These are phyloP conservation scores for Dactylellina haptotyla DNA, from an alignment of 2,329 filamentous ascomycete species.

Conservation along the genomic window DNA sequence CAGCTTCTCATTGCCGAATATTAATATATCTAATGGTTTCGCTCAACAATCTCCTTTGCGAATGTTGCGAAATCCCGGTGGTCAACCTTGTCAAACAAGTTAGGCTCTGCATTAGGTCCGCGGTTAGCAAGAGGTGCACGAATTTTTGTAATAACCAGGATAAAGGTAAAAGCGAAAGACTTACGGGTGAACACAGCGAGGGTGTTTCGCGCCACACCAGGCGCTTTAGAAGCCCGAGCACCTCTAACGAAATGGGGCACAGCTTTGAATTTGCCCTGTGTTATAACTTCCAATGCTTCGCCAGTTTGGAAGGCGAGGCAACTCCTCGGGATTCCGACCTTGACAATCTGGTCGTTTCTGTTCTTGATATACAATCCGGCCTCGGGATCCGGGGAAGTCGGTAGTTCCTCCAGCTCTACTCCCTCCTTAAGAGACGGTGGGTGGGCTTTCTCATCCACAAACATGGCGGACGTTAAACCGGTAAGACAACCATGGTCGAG, in stretches of 20 bases:
- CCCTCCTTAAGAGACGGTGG: slow-evolving; percentile 60
- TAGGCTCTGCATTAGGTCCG: slow-evolving; percentile 71
- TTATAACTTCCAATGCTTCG: slow-evolving; percentile 89
- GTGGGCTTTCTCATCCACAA: slow-evolving; percentile 77
- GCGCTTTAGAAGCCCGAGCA: slow-evolving; percentile 67
- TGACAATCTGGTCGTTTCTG: slow-evolving; percentile 81
- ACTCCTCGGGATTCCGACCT: slow-evolving; percentile 89
- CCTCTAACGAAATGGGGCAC: slow-evolving; percentile 96
- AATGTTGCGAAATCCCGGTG: slow-evolving; percentile 78
- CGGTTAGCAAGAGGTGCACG: slow-evolving; percentile 4
- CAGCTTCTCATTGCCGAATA: too few relatives aligned
- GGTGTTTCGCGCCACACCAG: slow-evolving; percentile 80
- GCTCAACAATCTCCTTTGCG: slow-evolving; percentile 68
- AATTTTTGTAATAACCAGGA: too few relatives aligned
- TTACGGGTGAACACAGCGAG: slow-evolving; percentile 87
- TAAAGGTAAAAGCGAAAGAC: too few relatives aligned
- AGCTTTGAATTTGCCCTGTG: slow-evolving; percentile 87
- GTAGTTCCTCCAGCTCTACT: slow-evolving; percentile 74
- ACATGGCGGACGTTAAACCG: slow-evolving; percentile 91
- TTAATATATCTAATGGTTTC: slow-evolving; percentile 58
- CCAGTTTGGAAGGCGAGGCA: slow-evolving; percentile 97
- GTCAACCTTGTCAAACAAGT: slow-evolving; percentile 82
- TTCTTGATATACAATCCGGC: slow-evolving; percentile 95
- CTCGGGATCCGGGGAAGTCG: slow-evolving; percentile 79
- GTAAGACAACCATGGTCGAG: slow-evolving; percentile 94